Percentiles rank a stretch among this genome's conserved stretches.
These are phyloP conservation scores for Sugiyamaella castrensis DNA, from an alignment of 1,139 yeast genomes.

Conservation along the genomic window DNA sequence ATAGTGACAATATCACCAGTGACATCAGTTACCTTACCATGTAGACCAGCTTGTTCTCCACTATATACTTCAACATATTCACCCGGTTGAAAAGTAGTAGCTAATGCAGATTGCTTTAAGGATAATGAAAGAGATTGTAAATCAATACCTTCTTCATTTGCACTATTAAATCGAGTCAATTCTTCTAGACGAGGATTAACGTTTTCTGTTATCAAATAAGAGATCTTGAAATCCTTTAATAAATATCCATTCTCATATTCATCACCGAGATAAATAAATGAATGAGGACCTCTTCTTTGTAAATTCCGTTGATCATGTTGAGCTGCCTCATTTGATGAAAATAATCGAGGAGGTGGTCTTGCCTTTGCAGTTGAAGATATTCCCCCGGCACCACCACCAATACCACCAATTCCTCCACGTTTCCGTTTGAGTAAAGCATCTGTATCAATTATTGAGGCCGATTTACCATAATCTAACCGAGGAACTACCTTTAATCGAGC, in stretches of 20 bases:
- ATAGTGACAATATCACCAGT: constrained; percentile 63
- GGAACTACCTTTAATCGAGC: constrained; percentile 91
- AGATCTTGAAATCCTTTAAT: constrained; percentile 80
- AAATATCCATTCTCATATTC: constrained; percentile 88
- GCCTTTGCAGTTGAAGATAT: constrained; percentile 51
- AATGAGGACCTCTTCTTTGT: constrained; percentile 69
- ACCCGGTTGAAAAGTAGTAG: constrained; percentile 79
- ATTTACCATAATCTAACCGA: constrained; percentile 82
- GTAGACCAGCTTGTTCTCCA: constrained; percentile 92
- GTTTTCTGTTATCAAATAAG: constrained; percentile 74
- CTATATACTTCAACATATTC: constrained; percentile 87
- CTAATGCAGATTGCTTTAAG: constrained; percentile 60
- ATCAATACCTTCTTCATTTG: constrained; percentile 79
- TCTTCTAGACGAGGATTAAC: constrained; percentile 89
- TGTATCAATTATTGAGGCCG: constrained; percentile 52
- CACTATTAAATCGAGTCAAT: constrained; percentile 72
- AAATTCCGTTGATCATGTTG: constrained; percentile 57
- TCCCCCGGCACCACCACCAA: constrained; percentile 33
- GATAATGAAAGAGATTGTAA: constrained; percentile 81
- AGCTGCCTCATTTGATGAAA: constrained; percentile 59
- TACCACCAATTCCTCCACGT: constrained; percentile 45
- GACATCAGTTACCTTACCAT: constrained; percentile 73
- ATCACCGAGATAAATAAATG: constrained; percentile 76
- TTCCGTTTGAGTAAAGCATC: constrained; percentile 48
- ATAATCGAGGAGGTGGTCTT: constrained; percentile 81